Evolutionary conservation across 2,329 filamentous ascomycete species (phyloP), one percentile per base, ranked within the genome.

Genomic region (Fusarium graminum): DNA sequence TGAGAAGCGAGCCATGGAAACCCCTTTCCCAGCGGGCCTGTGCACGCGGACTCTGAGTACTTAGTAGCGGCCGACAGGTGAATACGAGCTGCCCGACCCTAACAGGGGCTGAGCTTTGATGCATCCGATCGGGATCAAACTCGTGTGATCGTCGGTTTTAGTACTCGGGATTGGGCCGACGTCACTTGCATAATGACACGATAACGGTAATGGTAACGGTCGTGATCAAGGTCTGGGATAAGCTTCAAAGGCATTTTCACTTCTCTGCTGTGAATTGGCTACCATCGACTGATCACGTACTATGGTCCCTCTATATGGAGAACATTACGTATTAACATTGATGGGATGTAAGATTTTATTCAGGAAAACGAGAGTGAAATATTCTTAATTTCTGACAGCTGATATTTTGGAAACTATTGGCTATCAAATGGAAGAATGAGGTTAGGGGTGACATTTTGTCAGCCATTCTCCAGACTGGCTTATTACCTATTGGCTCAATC

Each of bases 21-120:
- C 41, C 30, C 50, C 41, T 36, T 47, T 52, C 44, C 36, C 13
- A 25, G 25, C 14, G 40, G 40, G 26, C 40, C 22, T 28, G 22
- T 6, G 22, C 22, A 22, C 22, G 22, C 6, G 22, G 22, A 22
- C 22, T 22, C 6, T 22, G 22, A 4, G 22, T 22, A 4, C 6
- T 22, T 22, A 6, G 22, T 45, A 13, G 34, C 40, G 40, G 50
- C 4, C 22, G 13, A 36, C 30, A 7, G 22, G 11, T 25, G 3
- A 4, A 38, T 36, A 47, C 41, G 41, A 52, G 25, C 22, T 47
- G 9, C 30, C 29, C 41, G 26, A 47, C 29, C 28, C 22, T 30
- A n/a, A 11, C 14, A 16, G 9, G 3, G 22, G 14, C 16, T 22
- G 38, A 38, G 22, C 28, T 41, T 28, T 17, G 13, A 12, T 22